These are phyloP conservation scores for Gypsophila paniculata DNA, from an alignment of 179 eudicot species.

Conservation along the genomic window DNA sequence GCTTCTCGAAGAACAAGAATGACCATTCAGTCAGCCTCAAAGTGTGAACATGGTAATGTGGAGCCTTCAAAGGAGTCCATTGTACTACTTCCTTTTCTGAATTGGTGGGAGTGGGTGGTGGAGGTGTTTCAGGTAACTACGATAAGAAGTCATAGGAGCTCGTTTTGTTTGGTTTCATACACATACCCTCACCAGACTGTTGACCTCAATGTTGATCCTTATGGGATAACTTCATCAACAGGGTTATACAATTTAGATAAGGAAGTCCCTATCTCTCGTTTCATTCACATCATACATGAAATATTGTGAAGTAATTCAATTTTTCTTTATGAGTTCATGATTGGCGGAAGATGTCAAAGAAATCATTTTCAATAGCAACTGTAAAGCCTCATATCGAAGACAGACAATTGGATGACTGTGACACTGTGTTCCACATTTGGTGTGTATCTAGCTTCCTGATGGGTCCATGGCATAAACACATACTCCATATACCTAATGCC, in stretches of 20 bases:
- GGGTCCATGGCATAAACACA: background rate
- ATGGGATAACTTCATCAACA: too few species aligned
- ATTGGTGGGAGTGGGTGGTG: background rate
- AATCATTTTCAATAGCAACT: background rate
- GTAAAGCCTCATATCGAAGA: background rate
- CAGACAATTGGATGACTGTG: background rate
- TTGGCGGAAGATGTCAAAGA: background rate
- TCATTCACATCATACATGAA: background rate
- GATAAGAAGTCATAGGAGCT: background rate
- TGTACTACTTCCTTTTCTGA: background rate
- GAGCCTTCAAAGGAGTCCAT: background rate
- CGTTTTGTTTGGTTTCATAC: background rate
- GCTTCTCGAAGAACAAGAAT: too few species aligned
- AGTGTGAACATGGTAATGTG: background rate
- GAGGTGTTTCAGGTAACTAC: background rate
- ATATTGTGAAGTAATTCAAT: background rate
- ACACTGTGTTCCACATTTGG: background rate
- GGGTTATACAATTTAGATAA: background rate
- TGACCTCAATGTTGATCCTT: constrained; percentile 3
- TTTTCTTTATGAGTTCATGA: background rate
- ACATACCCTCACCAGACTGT: background rate
- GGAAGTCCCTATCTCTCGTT: too few species aligned
- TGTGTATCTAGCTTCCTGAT: background rate
- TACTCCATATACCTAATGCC: background rate
- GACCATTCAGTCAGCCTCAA: background rate